Percentiles rank a stretch among this genome's conserved stretches.
Evolutionary conservation across 140 eudicot genomes (phyloP).

Genomic region (Cichorium intybus): DNA sequence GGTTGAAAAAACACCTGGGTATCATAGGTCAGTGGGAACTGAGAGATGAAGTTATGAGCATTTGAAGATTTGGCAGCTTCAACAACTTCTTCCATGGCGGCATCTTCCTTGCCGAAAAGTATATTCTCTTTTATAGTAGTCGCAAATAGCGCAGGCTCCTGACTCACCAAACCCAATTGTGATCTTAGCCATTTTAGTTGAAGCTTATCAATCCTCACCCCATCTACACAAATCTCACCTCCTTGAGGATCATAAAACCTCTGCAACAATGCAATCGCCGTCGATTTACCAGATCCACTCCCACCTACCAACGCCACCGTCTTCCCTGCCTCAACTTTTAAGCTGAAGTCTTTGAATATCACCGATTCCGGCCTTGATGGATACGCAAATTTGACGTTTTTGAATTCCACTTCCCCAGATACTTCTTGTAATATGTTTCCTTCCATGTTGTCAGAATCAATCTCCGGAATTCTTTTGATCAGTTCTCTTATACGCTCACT

Average conservation of each 20-base stretch:
- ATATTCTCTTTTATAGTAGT: constrained; percentile 82
- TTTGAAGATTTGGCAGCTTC: constrained; percentile 76
- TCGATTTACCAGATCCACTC: constrained; percentile 86
- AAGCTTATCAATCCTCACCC: constrained; percentile 51
- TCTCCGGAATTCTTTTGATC: constrained; percentile 57
- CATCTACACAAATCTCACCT: constrained; percentile 66
- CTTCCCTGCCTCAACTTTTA: constrained; percentile 55
- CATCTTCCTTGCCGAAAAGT: constrained; percentile 89
- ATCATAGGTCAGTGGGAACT: constrained; percentile 75
- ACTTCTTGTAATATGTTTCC: constrained; percentile 46
- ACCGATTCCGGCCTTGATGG: constrained; percentile 72
- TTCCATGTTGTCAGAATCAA: constrained; percentile 63
- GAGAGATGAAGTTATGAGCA: constrained; percentile 78
- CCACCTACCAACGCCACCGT: constrained; percentile 75
- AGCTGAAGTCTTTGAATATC: constrained; percentile 48
- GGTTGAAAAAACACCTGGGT: constrained; percentile 54
- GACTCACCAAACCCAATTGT: constrained; percentile 88
- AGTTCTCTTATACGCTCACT: constrained; percentile 58
- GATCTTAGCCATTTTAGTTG: constrained; percentile 73
- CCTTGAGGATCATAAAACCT: constrained; percentile 63
- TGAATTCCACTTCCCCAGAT: constrained; percentile 57
- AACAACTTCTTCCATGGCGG: constrained; percentile 68
- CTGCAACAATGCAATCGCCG: constrained; percentile 59
- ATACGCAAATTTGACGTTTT: constrained; percentile 50
- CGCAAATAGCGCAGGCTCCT: constrained; percentile 86